Evolutionary conservation across 2,329 filamentous ascomycete genomes (phyloP), one percentile per base, ranked within the genome.

Genomic region (Calonectria pteridis): DNA sequence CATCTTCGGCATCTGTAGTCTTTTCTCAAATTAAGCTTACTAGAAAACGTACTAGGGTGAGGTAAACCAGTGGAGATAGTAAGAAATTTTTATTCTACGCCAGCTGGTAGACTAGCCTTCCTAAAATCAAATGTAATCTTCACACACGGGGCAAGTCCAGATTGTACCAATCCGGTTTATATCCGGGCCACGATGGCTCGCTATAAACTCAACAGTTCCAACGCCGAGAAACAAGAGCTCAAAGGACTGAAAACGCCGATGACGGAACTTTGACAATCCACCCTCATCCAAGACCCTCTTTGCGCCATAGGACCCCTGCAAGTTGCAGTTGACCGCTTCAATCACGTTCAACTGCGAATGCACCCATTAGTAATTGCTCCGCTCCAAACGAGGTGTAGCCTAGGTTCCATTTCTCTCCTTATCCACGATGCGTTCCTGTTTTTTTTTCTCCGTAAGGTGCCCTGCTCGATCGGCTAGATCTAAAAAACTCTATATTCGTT

Each of bases 351-450:
- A 26, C 66, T 40, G 26, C 31, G 26, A 37, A 43, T 26, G 37
- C 33, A 37, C 26, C 37, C 49, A 67, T 67, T 67, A 68, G 66
- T 62, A 68, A 68, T 68, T 68, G 29, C 20, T 69, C 28, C 66
- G 23, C 66, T 31, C 40, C 50, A 33, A 43, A 55, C 28, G 59
- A 26, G 28, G 26, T 46, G 46, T 29, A 28, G 26, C 37, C 16
- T 14, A 13, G 29, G 18, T 1, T 31, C 6, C 53, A 35, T 3
- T 29, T n/a, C 9, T 33, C 20, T 35, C 18, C 35, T 58, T 35
- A 5, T 35, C 37, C 29, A 9, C 43, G 7, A 46, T 16, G 16
- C 29, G 31, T 37, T 26, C 10, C 18, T 43, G 11, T 16, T n/a
- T 23, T 26, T 58, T 23, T 31, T 31, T 18, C 53, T 20, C 23